Evolutionary conservation across 768 basidiomycete species (phyloP), one percentile per base, ranked within the genome.

Genomic region (Boletus eberwhitei): DNA sequence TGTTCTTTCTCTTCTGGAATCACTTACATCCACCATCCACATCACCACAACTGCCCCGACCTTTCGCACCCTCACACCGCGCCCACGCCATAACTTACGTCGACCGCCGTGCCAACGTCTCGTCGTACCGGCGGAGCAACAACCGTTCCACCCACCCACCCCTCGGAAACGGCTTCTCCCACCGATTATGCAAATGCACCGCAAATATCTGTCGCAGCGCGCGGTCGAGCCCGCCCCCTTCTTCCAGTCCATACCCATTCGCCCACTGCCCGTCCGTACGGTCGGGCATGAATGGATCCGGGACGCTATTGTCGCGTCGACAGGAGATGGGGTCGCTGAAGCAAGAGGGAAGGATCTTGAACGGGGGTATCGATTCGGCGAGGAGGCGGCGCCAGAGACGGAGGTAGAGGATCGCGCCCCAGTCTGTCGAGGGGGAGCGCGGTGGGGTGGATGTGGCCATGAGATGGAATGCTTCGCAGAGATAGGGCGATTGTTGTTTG

Each of bases 391-490:
- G 85, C 82, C 89, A 93, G 34, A 96, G 84, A 59, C 92, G 91
- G 66, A 88, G 80, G 74, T 98, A 98, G 53, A 98, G 85, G 21
- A 86, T 79, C 0, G 93, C 84, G 22, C 96, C 96, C 96, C 96
- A 98, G 71, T 95, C 93, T 5, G 93, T 92, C 24, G 91, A 87
- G 36, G 86, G 84, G 16, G 85, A 74, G 7, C 86, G 81, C 0
- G 95, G 94, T 0, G 87, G 80, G 0, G 85, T 75, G 11, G 87
- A 86, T 12, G 80, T 81, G 1, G 82, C 75, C 85, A 98, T 97
- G 64, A 94, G 79, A 68, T 95, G 85, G 75, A 98, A 94, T 11
- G 93, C 90, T 74, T 97, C 93, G 77, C 96, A 98, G 41, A 98
- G 87, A 74, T 97, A 98, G 7, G 96, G 93, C 8, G 96, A 98